phyloP scores from a whole-genome alignment of 176 grass and related monocot species.

The Areca catechu region DNA sequence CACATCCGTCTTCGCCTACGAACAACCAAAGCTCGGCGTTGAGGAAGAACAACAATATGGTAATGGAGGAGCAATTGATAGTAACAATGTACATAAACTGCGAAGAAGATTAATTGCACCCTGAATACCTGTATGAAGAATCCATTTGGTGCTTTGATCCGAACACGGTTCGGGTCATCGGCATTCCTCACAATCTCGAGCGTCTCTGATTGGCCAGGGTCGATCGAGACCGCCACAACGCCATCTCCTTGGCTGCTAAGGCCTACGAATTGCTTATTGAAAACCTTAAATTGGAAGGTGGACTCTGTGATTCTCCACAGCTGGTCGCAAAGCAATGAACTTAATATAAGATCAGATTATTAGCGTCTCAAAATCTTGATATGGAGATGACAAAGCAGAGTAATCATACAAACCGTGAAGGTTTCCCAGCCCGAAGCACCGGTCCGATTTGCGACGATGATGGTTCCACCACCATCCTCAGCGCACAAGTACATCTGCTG shows the following conservation, averaged over 20 bases:
- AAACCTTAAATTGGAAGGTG: conserved; percentile 43
- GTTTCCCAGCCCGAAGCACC: conserved; percentile 53
- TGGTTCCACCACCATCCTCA: conserved; percentile 38
- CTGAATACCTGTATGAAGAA: conserved; percentile 42
- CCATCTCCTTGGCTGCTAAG: conserved; percentile 14
- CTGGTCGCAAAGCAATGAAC: conserved; percentile 1
- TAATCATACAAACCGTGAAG: conserved; percentile 35
- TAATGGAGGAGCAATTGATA: too few species aligned
- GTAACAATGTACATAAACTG: too few species aligned
- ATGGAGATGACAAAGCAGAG: too few species aligned
- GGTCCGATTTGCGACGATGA: conserved; percentile 38
- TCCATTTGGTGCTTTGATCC: conserved; percentile 51
- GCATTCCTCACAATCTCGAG: conserved; percentile 37
- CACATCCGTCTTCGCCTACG: conserved; percentile 30
- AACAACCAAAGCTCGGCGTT: too few species aligned
- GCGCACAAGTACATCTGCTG: conserved; percentile 39
- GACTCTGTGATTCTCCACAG: conserved; percentile 51
- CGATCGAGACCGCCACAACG: conserved; percentile 26
- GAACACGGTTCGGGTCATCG: conserved; percentile 13
- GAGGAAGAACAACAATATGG: too few species aligned
- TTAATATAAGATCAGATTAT: background rate
- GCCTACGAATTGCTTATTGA: conserved; percentile 33
- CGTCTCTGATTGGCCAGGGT: conserved; percentile 28
- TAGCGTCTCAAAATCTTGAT: too few species aligned
- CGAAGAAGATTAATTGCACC: too few species aligned